phyloP scores from a whole-genome alignment of 257 asterid genomes.

The Osmanthus fragrans region DNA sequence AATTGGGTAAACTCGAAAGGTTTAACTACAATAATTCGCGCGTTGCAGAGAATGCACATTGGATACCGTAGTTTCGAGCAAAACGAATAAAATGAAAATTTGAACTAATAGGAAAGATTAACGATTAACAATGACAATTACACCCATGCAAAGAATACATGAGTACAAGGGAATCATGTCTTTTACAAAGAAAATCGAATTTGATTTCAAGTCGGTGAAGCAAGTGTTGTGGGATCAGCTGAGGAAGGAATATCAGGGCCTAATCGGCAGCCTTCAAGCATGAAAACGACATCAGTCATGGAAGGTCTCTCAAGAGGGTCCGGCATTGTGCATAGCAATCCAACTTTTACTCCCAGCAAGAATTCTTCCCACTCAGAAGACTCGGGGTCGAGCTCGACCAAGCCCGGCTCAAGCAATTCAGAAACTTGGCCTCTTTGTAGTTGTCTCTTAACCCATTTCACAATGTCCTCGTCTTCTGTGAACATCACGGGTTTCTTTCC shows the following conservation, averaged over 20 bases:
- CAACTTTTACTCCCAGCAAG: slow-evolving; percentile 72
- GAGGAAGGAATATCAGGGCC: slow-evolving; percentile 73
- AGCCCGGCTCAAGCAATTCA: slow-evolving; percentile 71
- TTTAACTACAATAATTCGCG: no score
- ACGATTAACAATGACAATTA: background rate
- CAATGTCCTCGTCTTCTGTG: slow-evolving; percentile 81
- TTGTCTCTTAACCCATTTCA: slow-evolving; percentile 85
- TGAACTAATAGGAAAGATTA: slow-evolving; percentile 2
- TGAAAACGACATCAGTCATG: slow-evolving; percentile 71
- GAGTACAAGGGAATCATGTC: slow-evolving; percentile 13
- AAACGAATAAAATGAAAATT: slow-evolving; percentile 7
- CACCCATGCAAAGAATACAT: slow-evolving; percentile 39
- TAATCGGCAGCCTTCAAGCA: slow-evolving; percentile 77
- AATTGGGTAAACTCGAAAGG: no score
- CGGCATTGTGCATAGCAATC: slow-evolving; percentile 72
- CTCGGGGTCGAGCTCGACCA: slow-evolving; percentile 77
- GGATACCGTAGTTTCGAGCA: background rate
- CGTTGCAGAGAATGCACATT: no score
- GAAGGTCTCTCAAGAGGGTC: slow-evolving; percentile 71
- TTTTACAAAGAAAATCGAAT: background rate
- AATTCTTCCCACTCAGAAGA: slow-evolving; percentile 88
- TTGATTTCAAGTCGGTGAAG: slow-evolving; percentile 46
- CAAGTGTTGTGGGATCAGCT: slow-evolving; percentile 67
- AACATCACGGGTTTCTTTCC: slow-evolving; percentile 79
- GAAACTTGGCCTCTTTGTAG: slow-evolving; percentile 68